Evolutionary conservation across 805 yeast genomes (phyloP).

Genomic region (Candida boidinii): DNA sequence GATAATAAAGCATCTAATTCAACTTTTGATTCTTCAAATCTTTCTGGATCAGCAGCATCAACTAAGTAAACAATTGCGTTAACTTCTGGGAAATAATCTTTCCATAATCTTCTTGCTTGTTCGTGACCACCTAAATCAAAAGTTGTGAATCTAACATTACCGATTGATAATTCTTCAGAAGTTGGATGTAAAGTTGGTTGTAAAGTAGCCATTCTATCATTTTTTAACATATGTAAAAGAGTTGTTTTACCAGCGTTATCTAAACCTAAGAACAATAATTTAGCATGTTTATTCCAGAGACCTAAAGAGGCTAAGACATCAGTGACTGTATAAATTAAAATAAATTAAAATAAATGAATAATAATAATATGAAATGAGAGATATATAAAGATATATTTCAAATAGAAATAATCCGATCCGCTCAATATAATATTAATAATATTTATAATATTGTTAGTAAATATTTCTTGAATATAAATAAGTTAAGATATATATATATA

Average conservation of each 20-base stretch:
- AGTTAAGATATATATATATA: no score
- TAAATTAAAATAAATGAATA: no score
- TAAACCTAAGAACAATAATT: conserved; percentile 88
- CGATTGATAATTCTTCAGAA: conserved; percentile 95
- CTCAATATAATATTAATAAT: no score
- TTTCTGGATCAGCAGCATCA: conserved; percentile 94
- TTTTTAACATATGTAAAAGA: conserved; percentile 73
- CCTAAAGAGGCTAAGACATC: conserved; percentile 75
- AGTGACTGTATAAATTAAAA: conserved; percentile 42
- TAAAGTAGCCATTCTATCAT: conserved; percentile 94
- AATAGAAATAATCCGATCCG: no score
- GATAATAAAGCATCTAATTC: conserved; percentile 90
- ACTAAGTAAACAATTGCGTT: conserved; percentile 94
- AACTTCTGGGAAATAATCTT: conserved; percentile 98
- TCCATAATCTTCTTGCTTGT: conserved; percentile 99
- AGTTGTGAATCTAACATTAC: conserved; percentile 93
- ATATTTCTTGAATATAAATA: no score
- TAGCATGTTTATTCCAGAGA: conserved; percentile 91
- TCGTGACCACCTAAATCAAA: conserved; percentile 98
- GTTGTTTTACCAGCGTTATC: conserved; percentile 99
- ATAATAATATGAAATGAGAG: background rate
- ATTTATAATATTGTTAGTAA: background rate
- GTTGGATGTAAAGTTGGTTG: conserved; percentile 99
- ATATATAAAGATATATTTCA: background rate
- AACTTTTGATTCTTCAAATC: conserved; percentile 90